These are phyloP conservation scores for Monosporascus sp. DNA, from an alignment of 2,329 filamentous ascomycete genomes.

Conservation along the genomic window DNA sequence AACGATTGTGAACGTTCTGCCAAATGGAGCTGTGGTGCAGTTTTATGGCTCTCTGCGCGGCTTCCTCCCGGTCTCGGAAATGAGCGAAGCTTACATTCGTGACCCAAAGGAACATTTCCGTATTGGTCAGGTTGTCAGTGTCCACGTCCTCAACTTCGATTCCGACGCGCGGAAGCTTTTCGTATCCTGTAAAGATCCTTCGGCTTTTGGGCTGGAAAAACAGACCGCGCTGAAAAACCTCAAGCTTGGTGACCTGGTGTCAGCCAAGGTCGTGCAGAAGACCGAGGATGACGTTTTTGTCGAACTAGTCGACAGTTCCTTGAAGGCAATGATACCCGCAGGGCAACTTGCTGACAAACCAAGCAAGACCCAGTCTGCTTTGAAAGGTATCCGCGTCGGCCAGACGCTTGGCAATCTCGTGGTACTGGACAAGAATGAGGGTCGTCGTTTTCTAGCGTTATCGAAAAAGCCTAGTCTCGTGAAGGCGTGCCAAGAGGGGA, in stretches of 20 bases:
- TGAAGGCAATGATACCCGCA: conserved; percentile 72
- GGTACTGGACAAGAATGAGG: conserved; percentile 78
- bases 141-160: conserved; percentile 80
- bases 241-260: conserved; percentile 67
- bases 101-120: conserved; percentile 88
- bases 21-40: conserved; percentile 79
- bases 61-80: conserved; percentile 89
- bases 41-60: conserved; percentile 82
- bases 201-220: conserved; percentile 67
- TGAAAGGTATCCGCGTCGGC: conserved; percentile 79
- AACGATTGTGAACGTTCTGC: conserved; percentile 76
- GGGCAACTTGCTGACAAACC: conserved; percentile 84
- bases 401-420: conserved; percentile 78
- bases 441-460: conserved; percentile 68
- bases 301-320: conserved; percentile 65
- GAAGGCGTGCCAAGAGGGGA: conserved; percentile 65
- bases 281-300: conserved; percentile 70
- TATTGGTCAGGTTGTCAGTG: conserved; percentile 82
- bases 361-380: conserved; percentile 61
- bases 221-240: conserved; percentile 72
- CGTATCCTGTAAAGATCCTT: conserved; percentile 89
- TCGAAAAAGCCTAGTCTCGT: conserved; percentile 81
- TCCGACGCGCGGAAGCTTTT: conserved; percentile 65
- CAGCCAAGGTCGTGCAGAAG: conserved; percentile 76
- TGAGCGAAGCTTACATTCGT: conserved; percentile 95